Evolutionary conservation across 768 basidiomycete species (phyloP).

Genomic region (Collybia mongolica): DNA sequence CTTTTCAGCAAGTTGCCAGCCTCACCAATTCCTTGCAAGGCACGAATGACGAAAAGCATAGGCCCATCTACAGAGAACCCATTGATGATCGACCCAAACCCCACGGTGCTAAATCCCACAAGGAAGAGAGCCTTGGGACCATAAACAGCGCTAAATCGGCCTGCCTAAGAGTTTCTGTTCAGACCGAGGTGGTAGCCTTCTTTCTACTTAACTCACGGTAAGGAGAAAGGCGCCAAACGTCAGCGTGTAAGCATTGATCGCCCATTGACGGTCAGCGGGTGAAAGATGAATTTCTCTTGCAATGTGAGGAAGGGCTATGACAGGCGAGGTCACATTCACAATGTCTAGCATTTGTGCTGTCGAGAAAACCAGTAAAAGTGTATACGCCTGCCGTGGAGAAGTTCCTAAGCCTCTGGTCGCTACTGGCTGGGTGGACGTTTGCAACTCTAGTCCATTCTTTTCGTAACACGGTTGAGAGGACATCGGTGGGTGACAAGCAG

Average conservation of each 20-base stretch:
- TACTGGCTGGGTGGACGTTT: too few species aligned
- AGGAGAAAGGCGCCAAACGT: slow-evolving; percentile 37
- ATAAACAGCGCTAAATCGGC: slow-evolving; percentile 30
- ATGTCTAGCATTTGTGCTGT: slow-evolving; percentile 38
- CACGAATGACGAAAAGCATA: slow-evolving; percentile 45
- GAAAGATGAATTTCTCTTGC: slow-evolving; percentile 10
- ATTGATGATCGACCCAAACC: slow-evolving; percentile 36
- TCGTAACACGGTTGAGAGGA: too few species aligned
- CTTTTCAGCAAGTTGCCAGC: too few species aligned
- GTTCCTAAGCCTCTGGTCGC: background rate
- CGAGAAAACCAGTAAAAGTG: slow-evolving; percentile 28
- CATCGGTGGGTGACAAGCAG: too few species aligned
- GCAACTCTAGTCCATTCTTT: too few species aligned
- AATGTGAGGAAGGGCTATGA: slow-evolving; percentile 33
- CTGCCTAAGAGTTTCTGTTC: slow-evolving; percentile 18
- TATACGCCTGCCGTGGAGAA: slow-evolving; percentile 5
- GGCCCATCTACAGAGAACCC: slow-evolving; percentile 44
- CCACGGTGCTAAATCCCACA: slow-evolving; percentile 35
- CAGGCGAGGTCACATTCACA: slow-evolving; percentile 36
- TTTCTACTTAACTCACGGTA: slow-evolving; percentile 13
- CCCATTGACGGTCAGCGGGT: slow-evolving; percentile 26
- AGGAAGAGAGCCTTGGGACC: slow-evolving; percentile 38
- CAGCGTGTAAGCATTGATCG: slow-evolving; percentile 34
- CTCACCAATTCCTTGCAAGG: slow-evolving; percentile 46
- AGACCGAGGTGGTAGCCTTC: too few species aligned